Percentiles rank a stretch among this genome's conserved stretches.
Conservation (phyloP, 345 rosid genomes). For the Pseudoturritis turrita region DNA sequence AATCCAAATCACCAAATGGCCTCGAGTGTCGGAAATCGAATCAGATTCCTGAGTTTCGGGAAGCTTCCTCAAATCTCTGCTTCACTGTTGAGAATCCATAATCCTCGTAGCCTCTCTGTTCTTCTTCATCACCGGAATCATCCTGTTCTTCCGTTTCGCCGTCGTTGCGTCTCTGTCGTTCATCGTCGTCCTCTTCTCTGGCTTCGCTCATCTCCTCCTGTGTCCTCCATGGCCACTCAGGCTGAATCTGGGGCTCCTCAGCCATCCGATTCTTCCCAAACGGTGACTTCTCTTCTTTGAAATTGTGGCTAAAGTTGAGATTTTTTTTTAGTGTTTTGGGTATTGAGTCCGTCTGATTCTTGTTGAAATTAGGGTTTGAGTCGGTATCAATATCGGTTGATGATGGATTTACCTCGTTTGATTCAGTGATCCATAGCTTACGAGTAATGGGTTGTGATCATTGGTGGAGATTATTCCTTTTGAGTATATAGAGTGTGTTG, state of each 20-base stretch:
- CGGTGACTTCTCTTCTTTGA: conserved; percentile 30
- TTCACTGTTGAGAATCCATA: conserved; percentile 7
- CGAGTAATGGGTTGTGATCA: too few relatives aligned
- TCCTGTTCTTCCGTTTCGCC: conserved; percentile 38
- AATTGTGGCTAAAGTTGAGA: not conserved
- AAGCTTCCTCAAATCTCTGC: conserved; percentile 16
- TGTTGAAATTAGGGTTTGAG: not conserved
- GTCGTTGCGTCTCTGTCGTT: conserved; percentile 31
- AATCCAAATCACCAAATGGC: conserved; percentile 7
- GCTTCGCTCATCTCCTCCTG: conserved; percentile 36
- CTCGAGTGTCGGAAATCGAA: conserved; percentile 9
- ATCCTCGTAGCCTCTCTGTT: conserved; percentile 45
- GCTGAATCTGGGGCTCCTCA: conserved; percentile 33
- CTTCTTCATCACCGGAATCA: conserved; percentile 33
- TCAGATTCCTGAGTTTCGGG: conserved; percentile 33
- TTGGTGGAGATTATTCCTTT: too few relatives aligned
- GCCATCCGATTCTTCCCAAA: conserved; percentile 44
- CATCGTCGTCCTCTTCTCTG: conserved; percentile 40
- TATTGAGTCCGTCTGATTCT: not conserved
- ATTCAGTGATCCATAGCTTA: not conserved
- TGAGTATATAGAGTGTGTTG: too few relatives aligned
- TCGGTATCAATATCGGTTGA: not conserved
- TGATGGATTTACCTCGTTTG: not conserved
- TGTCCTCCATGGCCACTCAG: conserved; percentile 42
- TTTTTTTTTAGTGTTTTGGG: not conserved